Evolutionary conservation across 164 flowering plant species (phyloP), one percentile per base, ranked within the genome.

Genomic region (Taxillus chinensis): DNA sequence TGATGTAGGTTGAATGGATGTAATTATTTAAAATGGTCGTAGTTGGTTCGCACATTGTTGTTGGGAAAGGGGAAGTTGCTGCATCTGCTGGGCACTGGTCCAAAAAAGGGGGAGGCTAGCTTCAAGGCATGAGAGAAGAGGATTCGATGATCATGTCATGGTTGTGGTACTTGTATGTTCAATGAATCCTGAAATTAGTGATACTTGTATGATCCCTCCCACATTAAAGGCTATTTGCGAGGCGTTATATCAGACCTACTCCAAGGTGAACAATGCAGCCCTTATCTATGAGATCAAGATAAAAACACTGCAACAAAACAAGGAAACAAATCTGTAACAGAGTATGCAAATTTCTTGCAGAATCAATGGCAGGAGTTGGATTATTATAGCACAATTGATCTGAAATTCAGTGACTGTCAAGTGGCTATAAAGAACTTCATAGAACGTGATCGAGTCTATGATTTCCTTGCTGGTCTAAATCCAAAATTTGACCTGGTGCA

Each of bases 211-310:
- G 56, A 7, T 53, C 46, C 15, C 64, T 2, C 5, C 49, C 2
- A 64, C 60, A 2, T 43, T 68, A 5, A 59, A 60, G 45, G 68
- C 60, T 8, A 69, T 69, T 0, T 64, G 64, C 57, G 72, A 69
- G 2, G 8, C 56, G 3, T 3, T 69, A 9, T 6, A 43, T 43
- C 46, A 43, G 10, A 43, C 46, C 46, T 43, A 43, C 8, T 43
- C 46, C 10, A 63, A 69, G 41, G 64, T 50, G 5, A 14, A 43
- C 5, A 63, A 69, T 59, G 72, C 63, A 11, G 67, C 71, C 5
- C 63, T 49, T n/a, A 39, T 60, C 4, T 68, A 63, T 42, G 67
- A 68, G 16, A n/a, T 68, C 4, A 63, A 43, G 39, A 46, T n/a
- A 37, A 63, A 64, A 42, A 52, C 5, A 8, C 15, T 3, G 46